phyloP scores from a whole-genome alignment of 306 rosid species.

The Malus orientalis region DNA sequence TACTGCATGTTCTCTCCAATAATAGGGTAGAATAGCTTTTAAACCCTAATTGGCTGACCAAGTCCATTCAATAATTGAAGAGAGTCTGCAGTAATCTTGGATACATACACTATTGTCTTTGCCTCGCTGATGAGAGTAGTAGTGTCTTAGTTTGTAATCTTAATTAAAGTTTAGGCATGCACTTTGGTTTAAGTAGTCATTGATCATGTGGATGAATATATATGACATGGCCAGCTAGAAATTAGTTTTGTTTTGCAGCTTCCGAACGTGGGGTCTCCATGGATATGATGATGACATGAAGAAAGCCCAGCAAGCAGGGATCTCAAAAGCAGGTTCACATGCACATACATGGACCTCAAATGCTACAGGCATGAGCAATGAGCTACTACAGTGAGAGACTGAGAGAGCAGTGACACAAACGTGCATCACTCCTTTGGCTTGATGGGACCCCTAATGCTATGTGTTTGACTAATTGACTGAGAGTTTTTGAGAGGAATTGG shows the following conservation, averaged over 20 bases:
- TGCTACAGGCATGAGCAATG: conserved; percentile 25
- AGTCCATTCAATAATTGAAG: not conserved
- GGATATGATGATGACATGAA: conserved; percentile 25
- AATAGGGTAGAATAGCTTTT: too few relatives aligned
- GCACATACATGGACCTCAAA: conserved; percentile 29
- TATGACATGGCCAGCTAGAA: not conserved
- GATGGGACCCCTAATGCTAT: not conserved
- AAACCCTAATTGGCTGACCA: not conserved
- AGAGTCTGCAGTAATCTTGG: not conserved
- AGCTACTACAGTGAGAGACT: not conserved
- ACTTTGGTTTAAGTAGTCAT: not conserved
- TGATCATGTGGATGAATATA: not conserved
- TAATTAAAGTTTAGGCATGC: not conserved
- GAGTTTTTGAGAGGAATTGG: not conserved
- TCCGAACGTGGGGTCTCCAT: conserved; percentile 23
- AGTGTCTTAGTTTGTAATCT: not conserved
- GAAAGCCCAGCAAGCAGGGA: conserved; percentile 9
- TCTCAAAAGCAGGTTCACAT: conserved; percentile 29
- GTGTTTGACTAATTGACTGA: not conserved
- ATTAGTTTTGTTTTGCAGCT: conserved; percentile 20
- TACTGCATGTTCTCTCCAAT: too few relatives aligned
- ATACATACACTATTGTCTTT: too few relatives aligned
- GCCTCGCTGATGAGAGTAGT: not conserved
- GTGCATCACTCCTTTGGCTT: conserved; percentile 3
- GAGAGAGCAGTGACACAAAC: conserved; percentile 2